Base-by-base conservation (phyloP, 345 rosid genomes). In the Heritiera fomes region DNA sequence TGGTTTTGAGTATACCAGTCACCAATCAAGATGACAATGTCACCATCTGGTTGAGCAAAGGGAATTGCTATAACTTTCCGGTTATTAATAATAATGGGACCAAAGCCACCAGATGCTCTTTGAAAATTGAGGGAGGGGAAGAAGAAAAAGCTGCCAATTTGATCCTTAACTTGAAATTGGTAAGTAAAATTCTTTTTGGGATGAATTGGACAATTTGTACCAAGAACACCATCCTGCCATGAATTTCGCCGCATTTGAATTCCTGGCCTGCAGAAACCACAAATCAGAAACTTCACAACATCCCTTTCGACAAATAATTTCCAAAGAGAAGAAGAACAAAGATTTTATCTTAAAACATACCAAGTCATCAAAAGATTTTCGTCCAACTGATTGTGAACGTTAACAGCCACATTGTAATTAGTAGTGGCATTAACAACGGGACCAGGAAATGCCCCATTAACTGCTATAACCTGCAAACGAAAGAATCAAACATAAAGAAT, bases 61-160 rank as follows among this genome's bases (percentile, higher is more conserved):
- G 99, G 99, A 80, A 96, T 88, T 5, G 89, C 68, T 47, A 96
- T 88, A 45, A 88, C 17, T 0, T 71, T 56, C 77, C 99, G 77
- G 63, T 94, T 94, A 76, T 90, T 96, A 75, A 94, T 60, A 49
- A 96, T 82, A 32, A 96, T 18, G 2, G 97, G 89, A 84, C 99
- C 99, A 79, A 92, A 92, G 66, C 97, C 99, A 28, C 98, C 99
- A 5, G 98, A 94, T 12, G 97, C 95, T 83, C 97, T 87, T 81
- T 96, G 99, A 75, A 94, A 84, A 82, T 88, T 87, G 64, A 96
- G 90, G 6, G 98, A 88, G 4, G 98, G 97, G 80, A 72, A 87
- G 85, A 94, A 96, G 93, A 88, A 94, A 82, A 83, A 92, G 85
- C 98, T 96, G 43, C 99, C 99, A 82, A 96, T 90, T 85, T 96